Evolutionary conservation across 441 rosid species (phyloP).

Genomic region (Hura crepitans): DNA sequence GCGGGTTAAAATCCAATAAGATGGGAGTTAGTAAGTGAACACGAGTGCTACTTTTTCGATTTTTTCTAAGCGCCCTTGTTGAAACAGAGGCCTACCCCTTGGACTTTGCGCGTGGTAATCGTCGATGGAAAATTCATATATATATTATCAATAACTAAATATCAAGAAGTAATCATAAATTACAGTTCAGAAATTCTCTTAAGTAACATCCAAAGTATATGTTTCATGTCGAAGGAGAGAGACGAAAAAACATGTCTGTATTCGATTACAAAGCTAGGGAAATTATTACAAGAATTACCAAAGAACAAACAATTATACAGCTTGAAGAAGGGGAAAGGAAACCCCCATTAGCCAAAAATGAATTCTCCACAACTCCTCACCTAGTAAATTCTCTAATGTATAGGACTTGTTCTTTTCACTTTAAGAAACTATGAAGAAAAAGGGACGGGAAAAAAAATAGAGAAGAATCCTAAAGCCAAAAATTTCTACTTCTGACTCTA

Average conservation of each 20-base stretch:
- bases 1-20: no score
- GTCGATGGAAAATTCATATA: neutral
- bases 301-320: constrained; percentile 33
- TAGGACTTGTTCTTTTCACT: constrained; percentile 26
- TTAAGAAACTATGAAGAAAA: constrained; percentile 25
- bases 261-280: constrained; percentile 19
- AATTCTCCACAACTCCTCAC: constrained; percentile 30
- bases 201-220: neutral
- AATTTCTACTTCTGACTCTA: constrained; percentile 37
- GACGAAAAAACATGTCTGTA: constrained; percentile 5
- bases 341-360: constrained; percentile 36
- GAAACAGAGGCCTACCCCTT: neutral
- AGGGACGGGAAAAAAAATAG: neutral
- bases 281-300: constrained; percentile 38
- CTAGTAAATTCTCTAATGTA: constrained; percentile 32
- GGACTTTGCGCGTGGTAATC: neutral
- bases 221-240: neutral
- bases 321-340: constrained; percentile 25
- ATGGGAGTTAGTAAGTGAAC: no score
- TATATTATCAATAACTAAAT: no score
- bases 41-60: no score
- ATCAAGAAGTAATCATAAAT: neutral
- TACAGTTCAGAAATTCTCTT: neutral
- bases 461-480: constrained; percentile 40
- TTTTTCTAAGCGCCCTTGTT: neutral